Evolutionary conservation across 257 asterid genomes (phyloP).

Genomic region (Gentiana macrophylla): DNA sequence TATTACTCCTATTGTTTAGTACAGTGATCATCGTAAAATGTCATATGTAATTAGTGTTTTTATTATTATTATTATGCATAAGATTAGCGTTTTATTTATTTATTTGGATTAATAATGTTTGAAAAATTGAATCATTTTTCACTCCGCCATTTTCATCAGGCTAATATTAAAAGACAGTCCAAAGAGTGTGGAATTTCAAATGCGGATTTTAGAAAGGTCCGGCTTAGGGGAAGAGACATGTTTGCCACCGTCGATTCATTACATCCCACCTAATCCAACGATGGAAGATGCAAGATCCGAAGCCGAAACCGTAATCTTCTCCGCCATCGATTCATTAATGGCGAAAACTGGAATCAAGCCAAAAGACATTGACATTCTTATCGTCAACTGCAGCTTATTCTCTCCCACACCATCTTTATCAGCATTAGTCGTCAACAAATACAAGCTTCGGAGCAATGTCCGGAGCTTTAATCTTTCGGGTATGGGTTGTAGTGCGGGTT

Average conservation of each 20-base stretch:
- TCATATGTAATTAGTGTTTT: too few species aligned
- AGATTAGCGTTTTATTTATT: too few species aligned
- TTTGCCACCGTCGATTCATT: slow-evolving; percentile 63
- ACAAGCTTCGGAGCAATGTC: slow-evolving; percentile 60
- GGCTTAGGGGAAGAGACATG: slow-evolving; percentile 91
- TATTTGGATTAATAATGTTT: too few species aligned
- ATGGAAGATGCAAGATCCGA: slow-evolving; percentile 68
- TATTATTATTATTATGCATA: too few species aligned
- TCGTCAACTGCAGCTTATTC: slow-evolving; percentile 72
- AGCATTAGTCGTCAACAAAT: slow-evolving; percentile 70
- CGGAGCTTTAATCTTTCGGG: slow-evolving; percentile 72
- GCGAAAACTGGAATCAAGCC: slow-evolving; percentile 45
- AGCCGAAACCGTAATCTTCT: slow-evolving; percentile 61
- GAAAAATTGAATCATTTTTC: too few species aligned
- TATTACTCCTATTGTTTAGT: too few species aligned
- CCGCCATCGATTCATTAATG: slow-evolving; percentile 53
- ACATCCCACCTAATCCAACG: slow-evolving; percentile 75
- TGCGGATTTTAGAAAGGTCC: slow-evolving; percentile 74
- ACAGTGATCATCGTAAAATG: too few species aligned
- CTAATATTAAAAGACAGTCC: slow-evolving; percentile 58
- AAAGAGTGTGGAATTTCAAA: slow-evolving; percentile 70
- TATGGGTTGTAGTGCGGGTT: slow-evolving; percentile 88
- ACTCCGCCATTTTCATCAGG: slow-evolving; percentile 2
- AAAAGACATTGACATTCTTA: slow-evolving; percentile 58
- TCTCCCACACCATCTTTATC: slow-evolving; percentile 86